These are phyloP conservation scores for Microdochium nivale DNA, from an alignment of 2,329 filamentous ascomycete genomes.

Conservation along the genomic window DNA sequence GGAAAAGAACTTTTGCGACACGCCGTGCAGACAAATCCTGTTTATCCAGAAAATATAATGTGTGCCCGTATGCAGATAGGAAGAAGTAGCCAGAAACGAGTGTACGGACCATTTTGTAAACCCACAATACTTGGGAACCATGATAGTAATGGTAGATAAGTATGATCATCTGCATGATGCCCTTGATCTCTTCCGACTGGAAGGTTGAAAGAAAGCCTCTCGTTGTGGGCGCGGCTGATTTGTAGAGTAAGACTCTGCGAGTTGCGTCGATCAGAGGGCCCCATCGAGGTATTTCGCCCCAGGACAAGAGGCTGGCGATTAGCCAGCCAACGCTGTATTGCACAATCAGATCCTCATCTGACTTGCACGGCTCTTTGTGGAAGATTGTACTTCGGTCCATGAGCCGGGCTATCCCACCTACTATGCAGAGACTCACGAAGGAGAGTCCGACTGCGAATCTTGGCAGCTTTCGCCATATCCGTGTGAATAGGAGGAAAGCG, in stretches of 20 bases:
- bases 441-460: no score
- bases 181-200: slow-evolving; percentile 59
- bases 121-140: slow-evolving; percentile 36
- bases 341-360: slow-evolving; percentile 18
- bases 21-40: slow-evolving; percentile 47
- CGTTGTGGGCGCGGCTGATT: neutral
- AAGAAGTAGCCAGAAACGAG: slow-evolving; percentile 52
- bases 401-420: neutral
- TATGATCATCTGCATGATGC: slow-evolving; percentile 51
- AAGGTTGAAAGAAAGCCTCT: slow-evolving; percentile 38
- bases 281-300: slow-evolving; percentile 1
- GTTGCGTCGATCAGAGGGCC: neutral
- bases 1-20: slow-evolving; percentile 42
- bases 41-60: slow-evolving; percentile 46
- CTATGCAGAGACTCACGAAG: no score
- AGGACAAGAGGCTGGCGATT: slow-evolving; percentile 11
- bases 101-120: slow-evolving; percentile 46
- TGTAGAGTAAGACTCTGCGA: neutral
- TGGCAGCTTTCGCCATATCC: no score
- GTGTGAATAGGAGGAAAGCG: no score
- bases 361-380: slow-evolving; percentile 40
- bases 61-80: slow-evolving; percentile 53
- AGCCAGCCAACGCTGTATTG: slow-evolving; percentile 15
- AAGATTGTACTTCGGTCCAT: slow-evolving; percentile 44
- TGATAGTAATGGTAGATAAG: slow-evolving; percentile 50